These are phyloP conservation scores for Tolypocladium ovalisporum DNA, from an alignment of 2,329 filamentous ascomycete genomes.

Conservation along the genomic window DNA sequence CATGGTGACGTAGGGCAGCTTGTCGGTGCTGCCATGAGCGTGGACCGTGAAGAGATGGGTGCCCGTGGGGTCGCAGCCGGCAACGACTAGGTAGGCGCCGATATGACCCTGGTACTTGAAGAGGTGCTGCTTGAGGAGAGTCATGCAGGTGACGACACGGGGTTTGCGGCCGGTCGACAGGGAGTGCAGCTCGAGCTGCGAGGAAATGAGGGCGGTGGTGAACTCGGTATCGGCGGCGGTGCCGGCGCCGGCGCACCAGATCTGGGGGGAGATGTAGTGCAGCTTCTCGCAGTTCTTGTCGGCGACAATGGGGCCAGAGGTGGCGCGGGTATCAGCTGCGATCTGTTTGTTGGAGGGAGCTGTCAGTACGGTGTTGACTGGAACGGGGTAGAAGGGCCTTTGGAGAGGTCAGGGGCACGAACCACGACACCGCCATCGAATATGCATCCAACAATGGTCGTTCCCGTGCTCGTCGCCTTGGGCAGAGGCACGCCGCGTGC, in stretches of 20 bases:
- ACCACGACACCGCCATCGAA: slow-evolving; percentile 94
- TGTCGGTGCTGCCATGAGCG: slow-evolving; percentile 96
- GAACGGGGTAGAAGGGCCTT: neutral
- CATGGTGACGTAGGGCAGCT: slow-evolving; percentile 99
- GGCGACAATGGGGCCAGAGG: slow-evolving; percentile 93
- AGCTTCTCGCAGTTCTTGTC: slow-evolving; percentile 99
- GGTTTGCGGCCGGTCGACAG: slow-evolving; percentile 94
- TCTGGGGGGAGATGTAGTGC: slow-evolving; percentile 96
- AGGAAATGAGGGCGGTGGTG: slow-evolving; percentile 96
- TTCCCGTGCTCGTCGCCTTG: slow-evolving; percentile 97
- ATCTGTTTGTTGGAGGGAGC: slow-evolving; percentile 45
- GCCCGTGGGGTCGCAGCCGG: slow-evolving; percentile 91
- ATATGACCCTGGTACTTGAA: slow-evolving; percentile 98
- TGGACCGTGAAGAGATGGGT: slow-evolving; percentile 95
- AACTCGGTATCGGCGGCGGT: slow-evolving; percentile 98
- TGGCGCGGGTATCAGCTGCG: slow-evolving; percentile 95
- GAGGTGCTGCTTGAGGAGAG: slow-evolving; percentile 97
- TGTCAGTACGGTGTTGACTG: neutral
- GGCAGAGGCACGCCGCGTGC: slow-evolving; percentile 87
- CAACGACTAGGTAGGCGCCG: slow-evolving; percentile 93
- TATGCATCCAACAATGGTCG: slow-evolving; percentile 95
- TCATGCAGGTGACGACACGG: slow-evolving; percentile 98
- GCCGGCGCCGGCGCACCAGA: slow-evolving; percentile 97
- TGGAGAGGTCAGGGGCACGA: slow-evolving; percentile 23
- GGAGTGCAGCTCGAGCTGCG: slow-evolving; percentile 93